Conservation (phyloP, 179 eudicot species). For the Patellifolia procumbens region DNA sequence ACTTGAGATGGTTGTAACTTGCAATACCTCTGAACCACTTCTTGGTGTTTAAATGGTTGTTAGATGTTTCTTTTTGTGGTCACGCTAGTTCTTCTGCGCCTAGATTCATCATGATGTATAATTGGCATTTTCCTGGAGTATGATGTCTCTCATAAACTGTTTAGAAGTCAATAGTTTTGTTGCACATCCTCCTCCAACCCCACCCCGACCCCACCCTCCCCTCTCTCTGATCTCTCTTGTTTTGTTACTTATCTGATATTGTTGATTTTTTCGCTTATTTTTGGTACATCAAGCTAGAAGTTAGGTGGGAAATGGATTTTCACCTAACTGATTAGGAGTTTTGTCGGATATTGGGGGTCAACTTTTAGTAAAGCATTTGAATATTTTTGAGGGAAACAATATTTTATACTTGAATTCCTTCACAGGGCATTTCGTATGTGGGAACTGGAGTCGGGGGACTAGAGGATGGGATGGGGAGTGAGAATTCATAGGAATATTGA, state of each 20-base stretch:
- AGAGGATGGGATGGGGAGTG: too few species aligned
- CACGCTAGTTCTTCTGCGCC: constrained; percentile 10
- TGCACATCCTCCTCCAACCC: neutral
- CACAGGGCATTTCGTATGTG: neutral
- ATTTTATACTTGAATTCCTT: neutral
- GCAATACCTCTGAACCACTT: constrained; percentile 6
- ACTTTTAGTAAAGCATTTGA: neutral
- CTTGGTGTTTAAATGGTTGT: constrained; percentile 13
- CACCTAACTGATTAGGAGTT: neutral
- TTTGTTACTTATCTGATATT: neutral
- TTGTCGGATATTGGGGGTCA: constrained; percentile 1
- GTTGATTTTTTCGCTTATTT: neutral
- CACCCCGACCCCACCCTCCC: neutral
- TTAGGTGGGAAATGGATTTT: constrained; percentile 5
- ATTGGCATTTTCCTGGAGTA: constrained; percentile 20
- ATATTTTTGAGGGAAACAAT: neutral
- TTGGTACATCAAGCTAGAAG: neutral
- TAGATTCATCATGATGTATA: constrained; percentile 18
- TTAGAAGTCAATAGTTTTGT: neutral
- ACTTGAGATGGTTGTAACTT: constrained; percentile 6
- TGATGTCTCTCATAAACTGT: constrained; percentile 10
- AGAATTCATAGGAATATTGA: too few species aligned
- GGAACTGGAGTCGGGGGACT: neutral
- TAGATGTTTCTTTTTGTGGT: neutral
- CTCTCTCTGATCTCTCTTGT: neutral